phyloP scores from a whole-genome alignment of 2,329 filamentous ascomycete genomes.

The Phyllosticta citriasiana region DNA sequence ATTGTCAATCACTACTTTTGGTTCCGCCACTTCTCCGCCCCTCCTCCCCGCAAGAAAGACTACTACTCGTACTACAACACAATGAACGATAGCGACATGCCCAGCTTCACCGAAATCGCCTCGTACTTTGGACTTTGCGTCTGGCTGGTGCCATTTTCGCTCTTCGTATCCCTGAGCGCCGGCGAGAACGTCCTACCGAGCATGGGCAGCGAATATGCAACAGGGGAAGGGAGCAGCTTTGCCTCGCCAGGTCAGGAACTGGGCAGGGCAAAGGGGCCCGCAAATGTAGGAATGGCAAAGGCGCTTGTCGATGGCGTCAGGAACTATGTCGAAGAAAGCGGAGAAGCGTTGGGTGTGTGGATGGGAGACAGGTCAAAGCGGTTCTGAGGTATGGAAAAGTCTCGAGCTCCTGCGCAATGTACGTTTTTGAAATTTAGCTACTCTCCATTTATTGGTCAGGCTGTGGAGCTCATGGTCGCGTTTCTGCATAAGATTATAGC shows the following conservation, averaged over 20 bases:
- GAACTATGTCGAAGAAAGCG: constrained; percentile 55
- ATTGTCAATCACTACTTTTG: constrained; percentile 87
- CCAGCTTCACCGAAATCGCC: constrained; percentile 86
- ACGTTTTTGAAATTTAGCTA: neutral
- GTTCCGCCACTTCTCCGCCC: constrained; percentile 81
- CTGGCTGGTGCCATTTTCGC: constrained; percentile 89
- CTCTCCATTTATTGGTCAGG: neutral
- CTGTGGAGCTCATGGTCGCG: neutral
- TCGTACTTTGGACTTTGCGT: constrained; percentile 95
- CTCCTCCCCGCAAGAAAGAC: constrained; percentile 37
- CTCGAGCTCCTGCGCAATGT: neutral
- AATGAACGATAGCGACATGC: constrained; percentile 55
- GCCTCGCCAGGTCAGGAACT: constrained; percentile 34
- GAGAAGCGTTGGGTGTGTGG: constrained; percentile 53
- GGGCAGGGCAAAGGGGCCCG: constrained; percentile 42
- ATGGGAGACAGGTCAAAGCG: constrained; percentile 47
- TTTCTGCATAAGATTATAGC: neutral
- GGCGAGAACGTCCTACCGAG: constrained; percentile 91
- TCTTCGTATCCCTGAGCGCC: constrained; percentile 89
- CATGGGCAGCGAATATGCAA: constrained; percentile 70
- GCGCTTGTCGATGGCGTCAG: constrained; percentile 49
- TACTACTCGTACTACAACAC: constrained; percentile 47
- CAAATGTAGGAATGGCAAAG: constrained; percentile 46
- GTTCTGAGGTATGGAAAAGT: constrained; percentile 19
- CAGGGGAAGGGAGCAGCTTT: constrained; percentile 44